Evolutionary conservation across 2,329 filamentous ascomycete genomes (phyloP).

Genomic region (Tolypocladium guangdongense): DNA sequence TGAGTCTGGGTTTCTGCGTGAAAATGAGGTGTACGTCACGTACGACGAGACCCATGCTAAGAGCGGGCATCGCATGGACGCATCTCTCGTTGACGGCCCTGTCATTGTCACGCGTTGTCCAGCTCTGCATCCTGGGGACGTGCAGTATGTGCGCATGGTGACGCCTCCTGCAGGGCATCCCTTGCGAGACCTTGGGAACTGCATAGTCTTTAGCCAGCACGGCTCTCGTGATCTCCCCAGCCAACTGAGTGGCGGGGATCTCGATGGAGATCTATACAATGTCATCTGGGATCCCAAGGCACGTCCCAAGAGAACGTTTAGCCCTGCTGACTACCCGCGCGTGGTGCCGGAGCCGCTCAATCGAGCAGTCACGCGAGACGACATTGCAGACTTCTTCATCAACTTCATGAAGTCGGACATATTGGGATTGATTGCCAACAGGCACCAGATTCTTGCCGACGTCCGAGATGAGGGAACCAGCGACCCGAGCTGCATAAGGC

Average conservation of each 20-base stretch:
- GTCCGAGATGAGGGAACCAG: constrained; percentile 38
- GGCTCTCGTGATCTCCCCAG: constrained; percentile 68
- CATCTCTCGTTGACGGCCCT: constrained; percentile 21
- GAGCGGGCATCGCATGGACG: constrained; percentile 14
- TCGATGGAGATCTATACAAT: constrained; percentile 76
- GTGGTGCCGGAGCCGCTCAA: constrained; percentile 46
- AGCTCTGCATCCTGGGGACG: constrained; percentile 70
- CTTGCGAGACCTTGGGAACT: constrained; percentile 54
- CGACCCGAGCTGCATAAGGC: constrained; percentile 35
- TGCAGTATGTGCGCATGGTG: constrained; percentile 54
- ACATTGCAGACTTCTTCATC: constrained; percentile 77
- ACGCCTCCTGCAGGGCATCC: constrained; percentile 50
- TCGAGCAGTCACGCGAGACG: constrained; percentile 44
- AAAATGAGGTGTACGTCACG: constrained; percentile 58
- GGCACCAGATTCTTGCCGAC: constrained; percentile 56
- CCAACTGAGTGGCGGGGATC: constrained; percentile 67
- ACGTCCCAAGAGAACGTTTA: constrained; percentile 28
- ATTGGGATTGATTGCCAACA: constrained; percentile 52
- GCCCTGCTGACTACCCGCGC: constrained; percentile 60
- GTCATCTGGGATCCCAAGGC: constrained; percentile 59
- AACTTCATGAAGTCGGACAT: constrained; percentile 60
- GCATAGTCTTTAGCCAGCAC: constrained; percentile 64
- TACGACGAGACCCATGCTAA: constrained; percentile 29
- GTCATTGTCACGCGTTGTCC: constrained; percentile 69
- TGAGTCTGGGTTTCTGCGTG: constrained; percentile 57